A percentile compares a stretch with the other conserved stretches of the same genome.
phyloP scores from a whole-genome alignment of 2,329 filamentous ascomycete genomes.

The Teratosphaeria zuluensis region DNA sequence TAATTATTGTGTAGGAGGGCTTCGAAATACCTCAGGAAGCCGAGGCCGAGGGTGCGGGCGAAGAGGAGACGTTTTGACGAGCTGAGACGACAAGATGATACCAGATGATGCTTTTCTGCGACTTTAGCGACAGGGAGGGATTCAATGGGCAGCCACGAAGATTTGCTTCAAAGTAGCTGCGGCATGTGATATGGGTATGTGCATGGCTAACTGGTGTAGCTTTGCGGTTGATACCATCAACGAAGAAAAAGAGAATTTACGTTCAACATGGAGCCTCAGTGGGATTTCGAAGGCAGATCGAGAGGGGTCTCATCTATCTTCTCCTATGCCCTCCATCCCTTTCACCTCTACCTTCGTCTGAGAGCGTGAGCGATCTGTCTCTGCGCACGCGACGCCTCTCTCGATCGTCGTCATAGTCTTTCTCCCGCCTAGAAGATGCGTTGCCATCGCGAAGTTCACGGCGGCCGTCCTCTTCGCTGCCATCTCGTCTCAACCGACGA shows the following conservation, averaged over 20 bases:
- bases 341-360: neutral
- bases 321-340: neutral
- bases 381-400: neutral
- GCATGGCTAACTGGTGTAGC: neutral
- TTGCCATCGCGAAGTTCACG: neutral
- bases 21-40: conserved; percentile 83
- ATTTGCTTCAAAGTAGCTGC: neutral
- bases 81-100: neutral
- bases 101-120: neutral
- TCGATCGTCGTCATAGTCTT: neutral
- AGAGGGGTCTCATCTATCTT: neutral
- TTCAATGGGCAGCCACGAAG: neutral
- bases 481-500: neutral
- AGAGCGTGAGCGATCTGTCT: neutral
- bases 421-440: neutral
- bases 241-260: neutral
- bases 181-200: neutral
- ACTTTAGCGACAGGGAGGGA: neutral
- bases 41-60: conserved; percentile 48
- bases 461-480: neutral
- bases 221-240: neutral
- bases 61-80: conserved; percentile 67
- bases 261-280: neutral
- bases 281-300: neutral
- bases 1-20: conserved; percentile 29